Evolutionary conservation across 106 monocot species (phyloP).

Genomic region (Apostasia shenzhenica): DNA sequence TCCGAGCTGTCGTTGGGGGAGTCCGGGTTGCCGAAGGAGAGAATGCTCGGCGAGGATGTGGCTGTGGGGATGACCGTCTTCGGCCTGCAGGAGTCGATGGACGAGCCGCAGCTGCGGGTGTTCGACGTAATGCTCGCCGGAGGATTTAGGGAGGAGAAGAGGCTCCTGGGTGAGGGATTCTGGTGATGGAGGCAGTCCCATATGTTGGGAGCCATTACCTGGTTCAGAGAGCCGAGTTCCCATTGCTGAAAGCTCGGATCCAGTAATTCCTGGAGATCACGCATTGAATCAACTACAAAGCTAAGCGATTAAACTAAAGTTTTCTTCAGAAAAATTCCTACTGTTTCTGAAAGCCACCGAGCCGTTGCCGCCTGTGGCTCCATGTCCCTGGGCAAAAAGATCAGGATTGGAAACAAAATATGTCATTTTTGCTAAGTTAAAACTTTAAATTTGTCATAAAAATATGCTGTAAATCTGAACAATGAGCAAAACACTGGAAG

Average conservation of each 20-base stretch:
- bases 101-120: constrained; percentile 2
- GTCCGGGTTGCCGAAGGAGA: constrained; percentile 26
- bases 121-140: constrained; percentile 5
- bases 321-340: background rate
- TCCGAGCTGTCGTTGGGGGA: constrained; percentile 1
- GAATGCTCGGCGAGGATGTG: constrained; percentile 21
- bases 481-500: too few species aligned
- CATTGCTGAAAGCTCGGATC: constrained; percentile 6
- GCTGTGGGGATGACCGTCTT: background rate
- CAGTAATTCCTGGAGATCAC: background rate
- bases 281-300: background rate
- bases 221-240: constrained; percentile 5
- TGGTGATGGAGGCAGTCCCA: background rate
- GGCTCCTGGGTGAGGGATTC: background rate
- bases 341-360: constrained; percentile 3
- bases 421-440: too few species aligned
- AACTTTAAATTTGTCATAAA: too few species aligned
- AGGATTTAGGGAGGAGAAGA: background rate
- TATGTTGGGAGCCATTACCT: constrained; percentile 1
- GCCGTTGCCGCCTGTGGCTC: background rate
- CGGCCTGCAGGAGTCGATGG: constrained; percentile 4
- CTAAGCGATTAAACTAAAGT: background rate
- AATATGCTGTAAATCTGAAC: too few species aligned
- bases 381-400: background rate
- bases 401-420: too few species aligned